Conservation (phyloP, 768 basidiomycete genomes). For the Boletus speciosus region DNA sequence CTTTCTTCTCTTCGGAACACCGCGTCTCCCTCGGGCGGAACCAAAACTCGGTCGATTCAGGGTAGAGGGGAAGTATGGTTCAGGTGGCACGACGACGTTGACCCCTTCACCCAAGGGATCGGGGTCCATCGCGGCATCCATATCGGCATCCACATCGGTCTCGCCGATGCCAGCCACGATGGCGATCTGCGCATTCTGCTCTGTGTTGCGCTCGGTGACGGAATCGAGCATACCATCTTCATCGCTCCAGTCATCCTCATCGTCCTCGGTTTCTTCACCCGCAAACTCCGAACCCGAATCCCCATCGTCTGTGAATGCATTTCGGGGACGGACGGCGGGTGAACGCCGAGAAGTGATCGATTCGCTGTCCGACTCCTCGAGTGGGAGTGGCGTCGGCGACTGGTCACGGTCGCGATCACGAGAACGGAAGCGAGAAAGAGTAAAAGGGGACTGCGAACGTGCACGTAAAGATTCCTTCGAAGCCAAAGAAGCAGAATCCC, state of each 20-base stretch:
- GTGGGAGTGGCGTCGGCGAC: constrained; percentile 54
- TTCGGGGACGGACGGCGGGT: constrained; percentile 52
- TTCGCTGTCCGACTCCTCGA: constrained; percentile 56
- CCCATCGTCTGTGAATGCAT: constrained; percentile 55
- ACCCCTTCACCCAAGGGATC: constrained; percentile 92
- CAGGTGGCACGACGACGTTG: constrained; percentile 80
- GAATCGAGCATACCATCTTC: constrained; percentile 63
- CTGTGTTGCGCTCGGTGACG: constrained; percentile 84
- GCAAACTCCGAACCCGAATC: constrained; percentile 65
- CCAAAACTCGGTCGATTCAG: constrained; percentile 53
- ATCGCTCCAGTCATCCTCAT: constrained; percentile 59
- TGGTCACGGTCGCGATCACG: constrained; percentile 51
- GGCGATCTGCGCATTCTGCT: constrained; percentile 64
- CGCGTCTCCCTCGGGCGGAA: constrained; percentile 31
- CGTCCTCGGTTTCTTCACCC: constrained; percentile 48
- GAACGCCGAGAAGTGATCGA: constrained; percentile 29
- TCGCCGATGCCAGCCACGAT: constrained; percentile 25
- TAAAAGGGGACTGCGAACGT: constrained; percentile 80
- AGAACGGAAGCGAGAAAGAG: constrained; percentile 61
- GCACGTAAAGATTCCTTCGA: constrained; percentile 58
- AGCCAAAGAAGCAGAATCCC: constrained; percentile 34
- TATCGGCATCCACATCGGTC: constrained; percentile 45
- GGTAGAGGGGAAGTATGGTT: constrained; percentile 77
- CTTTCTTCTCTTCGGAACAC: constrained; percentile 54
- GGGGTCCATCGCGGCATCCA: constrained; percentile 54